Percentiles rank a stretch among this genome's conserved stretches.
Evolutionary conservation across 148 eudicot genomes (phyloP).

Genomic region (Fagopyrum homotropicum): DNA sequence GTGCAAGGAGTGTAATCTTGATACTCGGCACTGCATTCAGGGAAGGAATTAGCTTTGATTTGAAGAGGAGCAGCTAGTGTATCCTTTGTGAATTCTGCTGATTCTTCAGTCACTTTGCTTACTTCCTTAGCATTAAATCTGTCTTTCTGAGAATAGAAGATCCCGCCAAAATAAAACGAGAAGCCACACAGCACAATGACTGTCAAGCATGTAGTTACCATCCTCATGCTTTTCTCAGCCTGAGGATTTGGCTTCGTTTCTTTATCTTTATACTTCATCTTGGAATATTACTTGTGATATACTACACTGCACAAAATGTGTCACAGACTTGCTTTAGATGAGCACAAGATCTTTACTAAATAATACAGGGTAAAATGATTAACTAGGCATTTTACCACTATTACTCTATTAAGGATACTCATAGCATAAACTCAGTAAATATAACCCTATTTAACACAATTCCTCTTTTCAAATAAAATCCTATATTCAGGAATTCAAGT

Average conservation of each 20-base stretch:
- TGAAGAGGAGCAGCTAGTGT: slow-evolving; percentile 34
- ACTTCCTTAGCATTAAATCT: slow-evolving; percentile 26
- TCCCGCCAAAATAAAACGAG: slow-evolving; percentile 84
- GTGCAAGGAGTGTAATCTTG: slow-evolving; percentile 98
- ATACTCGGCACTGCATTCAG: slow-evolving; percentile 54
- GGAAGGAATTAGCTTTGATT: slow-evolving; percentile 47
- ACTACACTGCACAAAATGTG: slow-evolving; percentile 33
- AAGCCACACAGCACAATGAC: slow-evolving; percentile 66
- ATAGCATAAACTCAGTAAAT: no score
- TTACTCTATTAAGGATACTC: no score
- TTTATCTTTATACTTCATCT: slow-evolving; percentile 75
- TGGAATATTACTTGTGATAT: slow-evolving; percentile 11
- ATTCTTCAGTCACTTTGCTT: slow-evolving; percentile 12
- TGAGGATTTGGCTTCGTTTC: slow-evolving; percentile 49
- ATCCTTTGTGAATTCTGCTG: slow-evolving; percentile 22
- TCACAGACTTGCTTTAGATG: background rate
- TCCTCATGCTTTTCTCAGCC: slow-evolving; percentile 46
- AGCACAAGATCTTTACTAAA: background rate
- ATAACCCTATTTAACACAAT: no score
- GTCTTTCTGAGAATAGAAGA: slow-evolving; percentile 50
- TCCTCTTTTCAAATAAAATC: no score
- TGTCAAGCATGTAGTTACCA: slow-evolving; percentile 42
- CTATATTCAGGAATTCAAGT: background rate
- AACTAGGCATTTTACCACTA: no score
- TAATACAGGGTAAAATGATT: no score